phyloP scores from a whole-genome alignment of 306 rosid genomes.

The Cotoneaster glaucophyllus region DNA sequence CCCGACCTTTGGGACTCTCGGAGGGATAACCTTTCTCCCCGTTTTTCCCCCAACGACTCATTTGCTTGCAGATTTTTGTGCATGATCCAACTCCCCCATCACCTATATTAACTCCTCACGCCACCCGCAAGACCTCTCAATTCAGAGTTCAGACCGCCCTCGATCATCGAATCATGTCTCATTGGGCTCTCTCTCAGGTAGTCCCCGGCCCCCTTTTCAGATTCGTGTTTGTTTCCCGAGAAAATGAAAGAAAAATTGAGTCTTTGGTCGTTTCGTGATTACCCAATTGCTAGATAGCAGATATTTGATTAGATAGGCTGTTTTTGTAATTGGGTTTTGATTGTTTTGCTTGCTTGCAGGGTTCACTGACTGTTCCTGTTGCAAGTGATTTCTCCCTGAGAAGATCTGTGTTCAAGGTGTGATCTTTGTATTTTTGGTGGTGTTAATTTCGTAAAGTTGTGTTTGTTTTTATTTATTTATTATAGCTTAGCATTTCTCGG shows the following conservation, averaged over 20 bases:
- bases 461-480: background rate
- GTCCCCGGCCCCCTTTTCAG: background rate
- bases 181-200: constrained; percentile 41
- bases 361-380: constrained; percentile 35
- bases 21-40: constrained; percentile 29
- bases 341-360: constrained; percentile 24
- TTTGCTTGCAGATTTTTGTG: background rate
- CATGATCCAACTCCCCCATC: constrained; percentile 1
- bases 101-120: constrained; percentile 4
- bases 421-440: background rate
- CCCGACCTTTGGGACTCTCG: constrained; percentile 39
- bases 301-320: background rate
- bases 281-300: constrained; percentile 2
- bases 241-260: background rate
- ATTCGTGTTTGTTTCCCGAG: constrained; percentile 10
- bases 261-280: background rate
- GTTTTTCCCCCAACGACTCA: background rate
- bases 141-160: background rate
- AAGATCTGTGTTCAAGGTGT: constrained; percentile 49
- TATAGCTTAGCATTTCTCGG: background rate
- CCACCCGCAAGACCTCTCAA: background rate
- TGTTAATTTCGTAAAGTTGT: background rate
- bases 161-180: constrained; percentile 35
- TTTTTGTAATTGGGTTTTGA: background rate
- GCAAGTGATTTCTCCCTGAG: constrained; percentile 40